These are phyloP conservation scores for Viola pubescens DNA, from an alignment of 441 rosid species.

Conservation along the genomic window DNA sequence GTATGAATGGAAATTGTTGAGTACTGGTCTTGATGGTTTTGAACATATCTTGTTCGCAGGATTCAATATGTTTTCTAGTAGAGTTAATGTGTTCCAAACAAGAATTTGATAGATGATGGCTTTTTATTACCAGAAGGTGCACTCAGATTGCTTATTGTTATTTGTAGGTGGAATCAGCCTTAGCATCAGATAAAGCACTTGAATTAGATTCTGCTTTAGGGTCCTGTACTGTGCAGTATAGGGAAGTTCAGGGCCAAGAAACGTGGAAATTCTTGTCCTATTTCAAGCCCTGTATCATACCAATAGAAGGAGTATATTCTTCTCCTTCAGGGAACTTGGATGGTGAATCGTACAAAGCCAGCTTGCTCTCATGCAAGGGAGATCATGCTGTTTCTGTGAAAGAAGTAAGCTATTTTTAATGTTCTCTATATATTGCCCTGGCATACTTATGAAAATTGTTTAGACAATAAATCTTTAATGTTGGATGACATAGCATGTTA, in stretches of 20 bases:
- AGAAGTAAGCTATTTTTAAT: slow-evolving; percentile 43
- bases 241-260: slow-evolving; percentile 86
- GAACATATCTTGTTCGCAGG: not conserved
- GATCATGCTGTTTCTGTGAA: slow-evolving; percentile 74
- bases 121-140: slow-evolving; percentile 5
- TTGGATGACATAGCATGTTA: too few relatives aligned
- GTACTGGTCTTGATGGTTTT: not conserved
- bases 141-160: slow-evolving; percentile 11
- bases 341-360: slow-evolving; percentile 41
- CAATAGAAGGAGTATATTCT: slow-evolving; percentile 51
- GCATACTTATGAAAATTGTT: too few relatives aligned
- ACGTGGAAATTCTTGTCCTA: slow-evolving; percentile 73
- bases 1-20: not conserved
- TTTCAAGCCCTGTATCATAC: slow-evolving; percentile 84
- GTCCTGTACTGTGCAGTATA: slow-evolving; percentile 73
- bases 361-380: slow-evolving; percentile 66
- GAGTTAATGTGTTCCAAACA: not conserved
- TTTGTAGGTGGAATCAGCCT: slow-evolving; percentile 51
- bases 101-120: not conserved
- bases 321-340: slow-evolving; percentile 27
- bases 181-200: slow-evolving; percentile 72
- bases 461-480: too few relatives aligned
- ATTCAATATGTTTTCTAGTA: not conserved
- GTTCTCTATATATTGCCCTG: slow-evolving; percentile 1
- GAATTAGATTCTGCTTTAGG: slow-evolving; percentile 76